These are phyloP conservation scores for Teunomyces kruisii DNA, from an alignment of 805 yeast species.

Conservation along the genomic window DNA sequence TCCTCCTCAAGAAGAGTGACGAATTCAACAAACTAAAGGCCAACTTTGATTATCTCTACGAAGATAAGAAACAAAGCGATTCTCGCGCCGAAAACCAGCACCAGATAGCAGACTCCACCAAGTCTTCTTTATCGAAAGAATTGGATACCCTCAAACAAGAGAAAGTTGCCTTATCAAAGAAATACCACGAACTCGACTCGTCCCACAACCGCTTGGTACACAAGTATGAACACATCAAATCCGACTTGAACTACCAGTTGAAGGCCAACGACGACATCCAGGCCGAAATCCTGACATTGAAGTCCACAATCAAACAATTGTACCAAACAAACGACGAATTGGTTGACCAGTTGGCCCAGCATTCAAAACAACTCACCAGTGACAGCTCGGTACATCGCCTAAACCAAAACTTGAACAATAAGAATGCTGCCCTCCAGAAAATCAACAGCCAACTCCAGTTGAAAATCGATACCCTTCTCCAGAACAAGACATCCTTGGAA, in stretches of 20 bases:
- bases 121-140: constrained; percentile 10
- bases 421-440: constrained; percentile 44
- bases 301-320: constrained; percentile 28
- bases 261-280: constrained; percentile 38
- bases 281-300: constrained; percentile 31
- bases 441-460: constrained; percentile 52
- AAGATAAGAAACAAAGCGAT: constrained; percentile 31
- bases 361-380: constrained; percentile 9
- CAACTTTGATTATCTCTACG: constrained; percentile 36
- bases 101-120: constrained; percentile 21
- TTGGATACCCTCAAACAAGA: constrained; percentile 20
- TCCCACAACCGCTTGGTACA: constrained; percentile 21
- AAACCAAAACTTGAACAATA: constrained; percentile 21
- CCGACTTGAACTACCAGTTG: constrained; percentile 34
- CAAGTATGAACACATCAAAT: constrained; percentile 33
- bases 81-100: constrained; percentile 32
- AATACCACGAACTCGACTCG: constrained; percentile 18
- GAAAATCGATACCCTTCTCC: constrained; percentile 49
- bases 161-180: constrained; percentile 10
- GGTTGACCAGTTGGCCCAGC: constrained; percentile 32
- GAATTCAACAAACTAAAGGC: constrained; percentile 31
- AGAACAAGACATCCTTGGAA: constrained; percentile 49
- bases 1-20: constrained; percentile 30
- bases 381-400: constrained; percentile 9
- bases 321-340: constrained; percentile 29